These are phyloP conservation scores for Bryoerythrophyllum caledonicum DNA, from an alignment of 225 moss, liverwort and hornwort species.

Conservation along the genomic window DNA sequence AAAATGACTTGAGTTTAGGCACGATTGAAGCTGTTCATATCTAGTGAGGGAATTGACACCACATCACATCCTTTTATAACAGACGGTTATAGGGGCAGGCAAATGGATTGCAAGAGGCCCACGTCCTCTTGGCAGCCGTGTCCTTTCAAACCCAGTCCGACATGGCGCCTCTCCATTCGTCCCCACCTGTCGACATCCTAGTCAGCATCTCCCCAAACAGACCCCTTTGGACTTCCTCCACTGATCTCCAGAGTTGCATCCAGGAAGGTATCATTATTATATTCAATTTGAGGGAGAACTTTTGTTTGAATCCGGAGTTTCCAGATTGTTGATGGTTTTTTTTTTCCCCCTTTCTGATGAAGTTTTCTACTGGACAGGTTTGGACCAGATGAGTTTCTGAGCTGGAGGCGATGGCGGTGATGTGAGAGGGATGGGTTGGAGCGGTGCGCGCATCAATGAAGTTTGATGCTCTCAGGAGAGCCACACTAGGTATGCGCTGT, in stretches of 20 bases:
- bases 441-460: slow-evolving; percentile 31
- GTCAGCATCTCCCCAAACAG: not conserved
- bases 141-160: slow-evolving; percentile 34
- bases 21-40: not conserved
- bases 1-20: too few relatives aligned
- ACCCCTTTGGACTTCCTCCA: slow-evolving; percentile 3
- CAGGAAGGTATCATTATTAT: not conserved
- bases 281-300: not conserved
- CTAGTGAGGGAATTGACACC: not conserved
- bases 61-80: not conserved
- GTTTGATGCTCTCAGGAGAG: slow-evolving; percentile 31
- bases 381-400: too few relatives aligned
- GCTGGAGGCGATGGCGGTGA: not conserved
- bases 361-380: too few relatives aligned
- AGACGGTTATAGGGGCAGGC: not conserved
- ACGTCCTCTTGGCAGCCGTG: slow-evolving; percentile 12
- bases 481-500: slow-evolving; percentile 21
- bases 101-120: slow-evolving; percentile 31
- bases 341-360: too few relatives aligned
- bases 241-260: not conserved
- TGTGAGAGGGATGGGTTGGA: slow-evolving; percentile 23
- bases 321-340: too few relatives aligned
- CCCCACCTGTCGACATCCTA: not conserved
- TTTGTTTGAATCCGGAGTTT: not conserved
- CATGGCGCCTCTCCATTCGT: slow-evolving; percentile 12